Percentiles rank a stretch among this genome's conserved stretches.
Evolutionary conservation across 257 asterid genomes (phyloP).

Genomic region (Gardenia jasminoides): DNA sequence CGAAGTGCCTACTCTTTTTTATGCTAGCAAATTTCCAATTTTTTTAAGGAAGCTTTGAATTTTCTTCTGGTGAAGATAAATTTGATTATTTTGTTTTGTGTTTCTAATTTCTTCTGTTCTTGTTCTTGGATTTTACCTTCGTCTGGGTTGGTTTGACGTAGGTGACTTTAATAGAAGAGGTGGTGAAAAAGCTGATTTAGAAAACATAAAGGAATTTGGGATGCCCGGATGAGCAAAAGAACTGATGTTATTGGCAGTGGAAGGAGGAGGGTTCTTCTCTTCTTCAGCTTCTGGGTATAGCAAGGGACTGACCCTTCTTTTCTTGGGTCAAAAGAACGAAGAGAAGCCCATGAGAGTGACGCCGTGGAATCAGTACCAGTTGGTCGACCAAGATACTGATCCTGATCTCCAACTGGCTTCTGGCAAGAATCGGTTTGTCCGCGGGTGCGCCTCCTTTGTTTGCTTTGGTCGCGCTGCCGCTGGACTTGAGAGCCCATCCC

Average conservation of each 20-base stretch:
- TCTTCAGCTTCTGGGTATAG: slow-evolving; percentile 99
- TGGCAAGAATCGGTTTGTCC: slow-evolving; percentile 60
- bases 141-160: slow-evolving; percentile 14
- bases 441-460: slow-evolving; percentile 77
- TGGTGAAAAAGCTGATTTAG: slow-evolving; percentile 2
- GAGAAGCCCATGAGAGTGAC: slow-evolving; percentile 97
- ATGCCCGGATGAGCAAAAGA: slow-evolving; percentile 73
- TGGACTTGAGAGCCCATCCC: slow-evolving; percentile 71
- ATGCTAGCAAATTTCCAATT: neutral
- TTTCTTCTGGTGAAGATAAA: neutral
- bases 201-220: slow-evolving; percentile 23
- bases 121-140: neutral
- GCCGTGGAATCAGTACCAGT: slow-evolving; percentile 98
- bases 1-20: neutral
- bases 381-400: slow-evolving; percentile 88
- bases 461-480: slow-evolving; percentile 81
- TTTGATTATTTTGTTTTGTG: slow-evolving; percentile 5
- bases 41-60: neutral
- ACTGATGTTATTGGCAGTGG: slow-evolving; percentile 96
- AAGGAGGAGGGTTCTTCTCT: slow-evolving; percentile 99
- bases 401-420: slow-evolving; percentile 95
- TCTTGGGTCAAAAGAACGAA: slow-evolving; percentile 81
- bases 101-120: neutral
- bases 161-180: slow-evolving; percentile 20
- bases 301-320: slow-evolving; percentile 88